A percentile compares a stretch with the other conserved stretches of the same genome.
These are phyloP conservation scores for Exophiala xenobiotica DNA, from an alignment of 2,329 filamentous ascomycete genomes.

Conservation along the genomic window DNA sequence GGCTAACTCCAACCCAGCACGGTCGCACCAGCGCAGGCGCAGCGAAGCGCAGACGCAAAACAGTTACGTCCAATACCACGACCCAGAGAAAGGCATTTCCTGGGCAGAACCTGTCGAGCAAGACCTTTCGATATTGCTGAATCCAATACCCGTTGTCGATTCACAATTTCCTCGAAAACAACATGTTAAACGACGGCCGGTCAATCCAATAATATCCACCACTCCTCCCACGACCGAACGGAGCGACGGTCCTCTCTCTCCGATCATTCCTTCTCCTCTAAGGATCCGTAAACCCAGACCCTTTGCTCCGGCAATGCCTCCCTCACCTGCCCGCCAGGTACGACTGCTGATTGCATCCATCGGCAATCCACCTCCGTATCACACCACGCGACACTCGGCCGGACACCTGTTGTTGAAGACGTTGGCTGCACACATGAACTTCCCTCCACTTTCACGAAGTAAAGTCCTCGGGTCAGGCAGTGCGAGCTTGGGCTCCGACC, in stretches of 20 bases:
- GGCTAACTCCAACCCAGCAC: conserved; percentile 21
- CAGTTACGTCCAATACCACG: conserved; percentile 14
- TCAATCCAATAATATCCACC: conserved; percentile 11
- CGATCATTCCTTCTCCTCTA: conserved; percentile 18
- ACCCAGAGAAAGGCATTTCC: conserved; percentile 7
- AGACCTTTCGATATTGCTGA: not conserved
- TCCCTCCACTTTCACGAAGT: conserved; percentile 52
- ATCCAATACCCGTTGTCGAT: not conserved
- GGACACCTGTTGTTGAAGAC: conserved; percentile 74
- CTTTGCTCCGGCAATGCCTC: not conserved
- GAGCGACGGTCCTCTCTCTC: conserved; percentile 6
- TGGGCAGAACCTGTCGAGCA: conserved; percentile 19
- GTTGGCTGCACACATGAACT: conserved; percentile 54
- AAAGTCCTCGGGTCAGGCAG: conserved; percentile 51
- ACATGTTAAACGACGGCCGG: conserved; percentile 19
- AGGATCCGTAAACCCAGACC: conserved; percentile 16
- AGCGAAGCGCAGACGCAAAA: not conserved
- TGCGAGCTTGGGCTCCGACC: conserved; percentile 48
- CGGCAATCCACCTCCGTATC: conserved; percentile 77
- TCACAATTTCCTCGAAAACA: not conserved
- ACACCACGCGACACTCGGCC: conserved; percentile 78
- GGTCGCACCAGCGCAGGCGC: conserved; percentile 1
- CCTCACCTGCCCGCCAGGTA: conserved; percentile 14
- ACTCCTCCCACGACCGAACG: not conserved
- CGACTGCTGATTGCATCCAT: conserved; percentile 79